Evolutionary conservation across 169 alveolate species (phyloP).

Genomic region (Sarcocystis neurona): DNA sequence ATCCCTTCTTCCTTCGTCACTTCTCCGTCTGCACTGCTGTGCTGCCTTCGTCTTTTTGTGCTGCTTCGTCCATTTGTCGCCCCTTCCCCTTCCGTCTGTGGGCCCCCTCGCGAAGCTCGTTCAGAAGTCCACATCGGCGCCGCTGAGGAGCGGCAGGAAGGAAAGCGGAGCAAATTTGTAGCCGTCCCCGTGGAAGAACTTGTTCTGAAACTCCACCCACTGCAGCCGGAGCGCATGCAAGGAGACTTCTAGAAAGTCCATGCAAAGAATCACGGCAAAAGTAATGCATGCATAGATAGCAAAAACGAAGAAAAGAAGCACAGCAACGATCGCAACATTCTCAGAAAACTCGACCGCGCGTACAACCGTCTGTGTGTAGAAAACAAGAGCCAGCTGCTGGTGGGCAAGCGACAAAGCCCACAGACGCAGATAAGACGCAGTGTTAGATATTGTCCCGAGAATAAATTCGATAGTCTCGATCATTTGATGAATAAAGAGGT

Average conservation of each 20-base stretch:
- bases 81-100: too few relatives aligned
- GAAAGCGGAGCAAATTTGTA: conserved; percentile 87
- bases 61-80: too few relatives aligned
- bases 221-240: conserved; percentile 99
- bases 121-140: too few relatives aligned
- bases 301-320: conserved; percentile 75
- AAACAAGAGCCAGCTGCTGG: conserved; percentile 90
- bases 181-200: conserved; percentile 99
- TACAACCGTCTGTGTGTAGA: conserved; percentile 65
- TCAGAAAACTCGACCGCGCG: conserved; percentile 52
- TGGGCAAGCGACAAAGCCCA: conserved; percentile 99
- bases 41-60: too few relatives aligned
- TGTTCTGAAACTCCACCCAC: conserved; percentile 99
- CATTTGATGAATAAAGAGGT: conserved; percentile 93
- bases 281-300: conserved; percentile 91
- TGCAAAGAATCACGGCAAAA: conserved; percentile 94
- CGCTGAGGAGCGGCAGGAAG: conserved; percentile 59
- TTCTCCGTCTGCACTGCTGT: too few relatives aligned
- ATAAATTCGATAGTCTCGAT: conserved; percentile 99
- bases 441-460: conserved; percentile 96
- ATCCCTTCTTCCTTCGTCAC: too few relatives aligned
- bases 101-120: too few relatives aligned
- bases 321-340: conserved; percentile 29
- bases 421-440: conserved; percentile 98
- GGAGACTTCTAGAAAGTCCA: conserved; percentile 99